Evolutionary conservation across 179 eudicot genomes (phyloP).

Genomic region (Silene vulgaris): DNA sequence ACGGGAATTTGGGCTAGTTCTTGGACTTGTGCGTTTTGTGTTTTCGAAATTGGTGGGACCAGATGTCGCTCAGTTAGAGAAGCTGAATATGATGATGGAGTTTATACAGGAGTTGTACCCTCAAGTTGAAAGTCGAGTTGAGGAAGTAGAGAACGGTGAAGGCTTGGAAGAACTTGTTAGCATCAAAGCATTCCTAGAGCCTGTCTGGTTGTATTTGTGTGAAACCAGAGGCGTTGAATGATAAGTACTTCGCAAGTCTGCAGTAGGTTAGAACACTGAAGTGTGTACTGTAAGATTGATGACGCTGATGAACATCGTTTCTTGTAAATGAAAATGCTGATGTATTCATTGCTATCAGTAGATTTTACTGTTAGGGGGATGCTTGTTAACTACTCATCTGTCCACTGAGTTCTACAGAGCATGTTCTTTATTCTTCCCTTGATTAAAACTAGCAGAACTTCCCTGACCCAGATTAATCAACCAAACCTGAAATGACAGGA

Average conservation of each 20-base stretch:
- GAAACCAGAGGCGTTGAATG: conserved; percentile 6
- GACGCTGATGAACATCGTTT: neutral
- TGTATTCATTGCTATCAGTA: neutral
- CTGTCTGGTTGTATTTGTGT: conserved; percentile 35
- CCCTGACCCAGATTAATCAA: neutral
- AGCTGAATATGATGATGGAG: conserved; percentile 39
- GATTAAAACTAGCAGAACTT: neutral
- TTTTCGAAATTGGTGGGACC: conserved; percentile 42
- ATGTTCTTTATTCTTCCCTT: neutral
- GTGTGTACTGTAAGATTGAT: neutral
- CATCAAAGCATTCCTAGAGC: conserved; percentile 55
- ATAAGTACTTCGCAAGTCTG: too few species aligned
- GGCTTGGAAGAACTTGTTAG: conserved; percentile 37
- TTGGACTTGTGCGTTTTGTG: conserved; percentile 58
- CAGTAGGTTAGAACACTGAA: neutral
- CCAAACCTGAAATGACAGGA: neutral
- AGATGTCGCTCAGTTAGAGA: conserved; percentile 34
- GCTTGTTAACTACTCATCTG: too few species aligned
- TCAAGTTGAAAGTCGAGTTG: conserved; percentile 43
- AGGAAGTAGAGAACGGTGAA: conserved; percentile 32
- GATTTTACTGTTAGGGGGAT: neutral
- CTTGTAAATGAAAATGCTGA: neutral
- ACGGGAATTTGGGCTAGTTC: conserved; percentile 49
- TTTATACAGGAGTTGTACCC: conserved; percentile 46
- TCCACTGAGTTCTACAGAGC: too few species aligned